phyloP scores from a whole-genome alignment of 2,329 filamentous ascomycete species.

The Xylaria sp. region DNA sequence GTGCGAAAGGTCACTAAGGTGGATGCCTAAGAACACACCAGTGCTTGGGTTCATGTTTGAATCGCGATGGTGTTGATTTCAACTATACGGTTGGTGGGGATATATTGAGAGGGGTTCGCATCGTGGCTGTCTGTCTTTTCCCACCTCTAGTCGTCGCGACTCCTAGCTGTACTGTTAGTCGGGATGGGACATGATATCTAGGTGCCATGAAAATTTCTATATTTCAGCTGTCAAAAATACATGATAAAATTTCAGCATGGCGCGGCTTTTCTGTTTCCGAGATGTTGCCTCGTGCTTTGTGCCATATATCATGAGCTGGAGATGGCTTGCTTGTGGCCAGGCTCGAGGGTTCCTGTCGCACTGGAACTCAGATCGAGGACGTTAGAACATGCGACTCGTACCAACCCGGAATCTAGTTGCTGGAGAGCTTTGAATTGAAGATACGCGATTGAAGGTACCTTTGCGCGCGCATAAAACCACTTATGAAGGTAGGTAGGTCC shows the following conservation, averaged over 20 bases:
- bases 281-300: background rate
- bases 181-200: slow-evolving; percentile 36
- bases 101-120: slow-evolving; percentile 45
- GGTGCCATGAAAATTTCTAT: slow-evolving; percentile 42
- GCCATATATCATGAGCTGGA: background rate
- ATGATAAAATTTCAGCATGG: slow-evolving; percentile 34
- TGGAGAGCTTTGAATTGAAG: background rate
- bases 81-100: slow-evolving; percentile 42
- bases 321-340: background rate
- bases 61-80: slow-evolving; percentile 39
- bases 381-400: background rate
- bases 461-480: slow-evolving; percentile 7
- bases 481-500: background rate
- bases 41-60: slow-evolving; percentile 38
- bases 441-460: background rate
- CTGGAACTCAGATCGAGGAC: background rate
- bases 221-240: slow-evolving; percentile 44
- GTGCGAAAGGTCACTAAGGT: slow-evolving; percentile 10
- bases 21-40: slow-evolving; percentile 14
- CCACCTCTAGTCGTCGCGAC: slow-evolving; percentile 28
- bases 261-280: background rate
- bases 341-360: background rate
- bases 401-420: background rate
- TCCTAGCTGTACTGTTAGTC: slow-evolving; percentile 34
- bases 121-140: slow-evolving; percentile 37